Evolutionary conservation across 768 basidiomycete genomes (phyloP).

Genomic region (Tricholoma furcatifolium): DNA sequence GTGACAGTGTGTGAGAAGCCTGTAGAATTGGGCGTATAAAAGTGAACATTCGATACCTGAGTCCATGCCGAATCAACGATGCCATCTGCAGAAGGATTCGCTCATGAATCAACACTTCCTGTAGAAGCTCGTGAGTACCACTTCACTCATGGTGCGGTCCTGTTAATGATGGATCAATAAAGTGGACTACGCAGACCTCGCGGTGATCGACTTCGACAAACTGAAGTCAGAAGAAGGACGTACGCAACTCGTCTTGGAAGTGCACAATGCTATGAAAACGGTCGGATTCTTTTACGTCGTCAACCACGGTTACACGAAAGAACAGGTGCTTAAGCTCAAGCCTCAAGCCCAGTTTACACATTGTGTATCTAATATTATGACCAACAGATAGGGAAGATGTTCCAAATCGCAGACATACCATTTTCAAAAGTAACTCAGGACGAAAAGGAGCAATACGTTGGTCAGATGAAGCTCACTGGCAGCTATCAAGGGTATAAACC

Average conservation of each 20-base stretch:
- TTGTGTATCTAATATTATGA: not conserved
- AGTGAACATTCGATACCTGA: no score
- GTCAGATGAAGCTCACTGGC: conserved; percentile 39
- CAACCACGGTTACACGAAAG: conserved; percentile 42
- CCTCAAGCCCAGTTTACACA: not conserved
- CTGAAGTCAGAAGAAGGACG: conserved; percentile 36
- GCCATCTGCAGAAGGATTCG: no score
- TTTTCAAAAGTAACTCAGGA: conserved; percentile 38
- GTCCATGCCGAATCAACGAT: no score
- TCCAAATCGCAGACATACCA: conserved; percentile 46
- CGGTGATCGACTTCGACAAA: conserved; percentile 51
- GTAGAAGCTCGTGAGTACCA: no score
- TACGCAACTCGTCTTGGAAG: conserved; percentile 33
- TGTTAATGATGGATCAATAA: no score
- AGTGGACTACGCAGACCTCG: conserved; percentile 47
- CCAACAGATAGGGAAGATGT: conserved; percentile 39
- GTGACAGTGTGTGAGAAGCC: no score
- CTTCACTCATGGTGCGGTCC: no score
- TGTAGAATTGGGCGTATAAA: no score
- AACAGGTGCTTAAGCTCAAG: conserved; percentile 30
- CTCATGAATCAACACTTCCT: no score
- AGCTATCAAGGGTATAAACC: conserved; percentile 55
- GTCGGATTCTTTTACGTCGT: conserved; percentile 50
- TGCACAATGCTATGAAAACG: conserved; percentile 42
- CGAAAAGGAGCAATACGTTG: conserved; percentile 41